Base-by-base conservation (phyloP, 306 rosid genomes). In the Fragaria nilgerrensis region DNA sequence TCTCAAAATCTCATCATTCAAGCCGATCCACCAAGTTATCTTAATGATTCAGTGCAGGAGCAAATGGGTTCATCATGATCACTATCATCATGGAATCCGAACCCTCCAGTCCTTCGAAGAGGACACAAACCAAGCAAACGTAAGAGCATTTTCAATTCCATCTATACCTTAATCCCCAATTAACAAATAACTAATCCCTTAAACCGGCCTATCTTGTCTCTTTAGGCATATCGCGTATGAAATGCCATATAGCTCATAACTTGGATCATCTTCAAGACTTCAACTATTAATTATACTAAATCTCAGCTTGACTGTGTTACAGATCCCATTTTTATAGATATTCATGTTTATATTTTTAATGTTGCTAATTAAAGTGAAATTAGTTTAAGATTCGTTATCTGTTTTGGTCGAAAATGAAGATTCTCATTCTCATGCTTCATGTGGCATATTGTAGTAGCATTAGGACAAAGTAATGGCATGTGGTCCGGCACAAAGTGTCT, bases 401-500 rank as follows among this genome's bases (percentile, higher is more conserved):
- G 59, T 63, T 65, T 16, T 34, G 47, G 70, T 37, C 47, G 22
- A 37, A 65, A 34, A 36, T 65, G 27, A 9, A 63, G 70, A 65
- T 65, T 65, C 48, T 13, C 39, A 23, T 9, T 13, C 44, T 44
- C 83, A 7, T 22, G 32, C 5, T 74, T 68, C 55, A 80, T 67
- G 75, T 55, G 70, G 48, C 37, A 29, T 25, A 0, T 68, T 37
- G 64, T 32, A 59, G 44, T 17, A 9, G 41, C 16, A 12, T n/a
- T 11, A 68, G 39, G 75, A 71, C 49, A 78, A 59, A 47, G 71
- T 52, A 70, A 59, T 6, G 29, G 79, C 79, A 80, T 58, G 76
- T 68, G 76, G 79, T 74, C 71, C 70, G 71, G 67, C 75, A 56
- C 2, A 29, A 75, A 12, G 59, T 68, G 79, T 80, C 79, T 68